phyloP scores from a whole-genome alignment of 345 rosid genomes.

The Tarenaya hassleriana region DNA sequence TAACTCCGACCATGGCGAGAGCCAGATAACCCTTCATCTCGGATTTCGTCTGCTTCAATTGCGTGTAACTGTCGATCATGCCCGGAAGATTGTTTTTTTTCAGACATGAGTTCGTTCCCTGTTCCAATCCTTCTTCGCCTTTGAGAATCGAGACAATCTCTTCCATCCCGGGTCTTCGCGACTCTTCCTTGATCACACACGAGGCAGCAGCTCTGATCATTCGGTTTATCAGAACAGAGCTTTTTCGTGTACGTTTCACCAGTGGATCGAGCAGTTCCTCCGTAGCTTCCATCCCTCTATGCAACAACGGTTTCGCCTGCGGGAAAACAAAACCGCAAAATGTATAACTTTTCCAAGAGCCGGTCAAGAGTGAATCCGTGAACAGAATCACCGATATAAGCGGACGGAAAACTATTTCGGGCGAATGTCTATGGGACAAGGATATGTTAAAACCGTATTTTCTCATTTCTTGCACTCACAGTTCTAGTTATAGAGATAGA shows the following conservation, averaged over 20 bases:
- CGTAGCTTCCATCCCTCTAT: constrained; percentile 51
- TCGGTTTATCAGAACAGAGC: constrained; percentile 38
- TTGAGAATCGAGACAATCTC: constrained; percentile 48
- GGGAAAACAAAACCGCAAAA: neutral
- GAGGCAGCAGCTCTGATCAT: constrained; percentile 77
- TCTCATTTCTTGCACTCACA: no score
- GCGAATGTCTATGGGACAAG: no score
- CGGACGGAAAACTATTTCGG: no score
- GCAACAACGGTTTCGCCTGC: constrained; percentile 78
- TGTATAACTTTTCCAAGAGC: no score
- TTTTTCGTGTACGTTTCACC: constrained; percentile 33
- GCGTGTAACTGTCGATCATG: constrained; percentile 53
- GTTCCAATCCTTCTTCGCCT: constrained; percentile 41
- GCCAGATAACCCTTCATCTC: constrained; percentile 88
- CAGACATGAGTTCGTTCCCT: constrained; percentile 28
- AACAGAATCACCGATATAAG: no score
- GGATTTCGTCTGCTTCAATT: constrained; percentile 50
- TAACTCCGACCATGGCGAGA: constrained; percentile 80
- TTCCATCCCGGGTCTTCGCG: constrained; percentile 53
- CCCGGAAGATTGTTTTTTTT: constrained; percentile 53
- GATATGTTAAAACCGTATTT: no score
- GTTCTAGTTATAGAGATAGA: constrained; percentile 18
- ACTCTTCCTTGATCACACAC: constrained; percentile 64
- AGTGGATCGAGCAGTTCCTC: constrained; percentile 69
- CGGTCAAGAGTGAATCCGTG: no score